phyloP scores from a whole-genome alignment of 2,329 filamentous ascomycete genomes.

The Aspergillus tubingensis region DNA sequence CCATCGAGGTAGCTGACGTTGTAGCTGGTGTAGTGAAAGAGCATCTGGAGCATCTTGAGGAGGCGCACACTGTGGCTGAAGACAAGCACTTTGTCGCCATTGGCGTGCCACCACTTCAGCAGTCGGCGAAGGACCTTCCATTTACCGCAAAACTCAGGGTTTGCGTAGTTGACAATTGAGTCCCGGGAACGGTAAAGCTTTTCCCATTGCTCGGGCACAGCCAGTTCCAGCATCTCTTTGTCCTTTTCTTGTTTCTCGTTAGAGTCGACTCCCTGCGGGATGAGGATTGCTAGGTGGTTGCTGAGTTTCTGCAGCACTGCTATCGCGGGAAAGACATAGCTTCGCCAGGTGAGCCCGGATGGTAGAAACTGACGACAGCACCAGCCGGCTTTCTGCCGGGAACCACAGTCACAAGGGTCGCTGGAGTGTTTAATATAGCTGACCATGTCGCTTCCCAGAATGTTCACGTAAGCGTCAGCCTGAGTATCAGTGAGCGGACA shows the following conservation, averaged over 20 bases:
- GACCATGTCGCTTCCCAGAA: conserved; percentile 72
- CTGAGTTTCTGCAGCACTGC: conserved; percentile 80
- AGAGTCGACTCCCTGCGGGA: conserved; percentile 67
- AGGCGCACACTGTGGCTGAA: conserved; percentile 91
- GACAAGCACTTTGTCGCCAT: conserved; percentile 90
- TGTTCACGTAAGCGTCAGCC: conserved; percentile 77
- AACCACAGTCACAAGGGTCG: conserved; percentile 69
- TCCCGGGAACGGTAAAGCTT: conserved; percentile 73
- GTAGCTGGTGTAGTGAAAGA: conserved; percentile 87
- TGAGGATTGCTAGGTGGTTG: conserved; percentile 87
- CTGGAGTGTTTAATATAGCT: conserved; percentile 67
- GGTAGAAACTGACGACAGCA: conserved; percentile 69
- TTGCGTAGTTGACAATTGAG: conserved; percentile 76
- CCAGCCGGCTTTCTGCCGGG: conserved; percentile 72
- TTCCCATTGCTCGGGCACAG: conserved; percentile 74
- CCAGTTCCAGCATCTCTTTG: conserved; percentile 70
- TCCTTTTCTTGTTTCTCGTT: conserved; percentile 77
- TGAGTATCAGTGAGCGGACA: conserved; percentile 86
- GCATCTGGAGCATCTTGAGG: conserved; percentile 76
- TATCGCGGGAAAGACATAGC: conserved; percentile 82
- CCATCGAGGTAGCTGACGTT: conserved; percentile 91
- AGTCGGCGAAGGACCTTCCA: conserved; percentile 90
- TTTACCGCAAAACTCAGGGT: conserved; percentile 92
- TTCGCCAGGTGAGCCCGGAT: conserved; percentile 68
- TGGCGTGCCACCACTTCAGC: conserved; percentile 83